Evolutionary conservation across 306 rosid genomes (phyloP), one percentile per base, ranked within the genome.

Genomic region (Rubus parviflorus): DNA sequence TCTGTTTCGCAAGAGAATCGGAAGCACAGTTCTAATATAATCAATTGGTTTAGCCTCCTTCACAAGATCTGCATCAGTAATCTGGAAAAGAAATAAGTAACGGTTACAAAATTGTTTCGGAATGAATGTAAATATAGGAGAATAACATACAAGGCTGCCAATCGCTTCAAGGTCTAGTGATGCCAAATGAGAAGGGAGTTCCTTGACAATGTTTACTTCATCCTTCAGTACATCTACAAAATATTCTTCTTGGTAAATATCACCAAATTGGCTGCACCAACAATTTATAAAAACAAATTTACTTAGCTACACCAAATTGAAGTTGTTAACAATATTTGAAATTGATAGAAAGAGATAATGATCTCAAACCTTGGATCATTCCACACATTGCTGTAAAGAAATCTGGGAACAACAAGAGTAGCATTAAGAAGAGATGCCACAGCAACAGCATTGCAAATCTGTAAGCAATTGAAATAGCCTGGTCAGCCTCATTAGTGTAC

Each of bases 401-500:
- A 95, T 60, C 81, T 83, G 68, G 99, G 99, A 79, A 88, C 79
- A 51, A 95, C 97, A 38, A 95, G 87, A 75, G 97, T 95, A 76
- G 96, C 91, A 79, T 95, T 95, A 17, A 95, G 97, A 82, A 95
- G 92, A 73, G 93, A 90, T 60, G 97, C 92, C 65, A 92, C 93
- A 65, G 94, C 97, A 78, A 89, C 94, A 11, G 96, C 97, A 87
- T 92, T 95, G 91, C 97, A 95, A 54, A 92, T 87, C 99, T 95
- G 90, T 47, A 76, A 80, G 82, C 82, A 89, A 76, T 85, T 42
- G 47, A 64, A 70, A 68, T 73, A 77, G 80, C 79, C 86, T 76
- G 65, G 83, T 87, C 80, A 87, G 74, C 70, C 80, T 80, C 77
- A 72, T 79, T 69, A 54, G 75, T 72, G 68, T 53, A 63, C 76